These are phyloP conservation scores for Eucalyptus fibrosa DNA, from an alignment of 345 rosid genomes.

Conservation along the genomic window DNA sequence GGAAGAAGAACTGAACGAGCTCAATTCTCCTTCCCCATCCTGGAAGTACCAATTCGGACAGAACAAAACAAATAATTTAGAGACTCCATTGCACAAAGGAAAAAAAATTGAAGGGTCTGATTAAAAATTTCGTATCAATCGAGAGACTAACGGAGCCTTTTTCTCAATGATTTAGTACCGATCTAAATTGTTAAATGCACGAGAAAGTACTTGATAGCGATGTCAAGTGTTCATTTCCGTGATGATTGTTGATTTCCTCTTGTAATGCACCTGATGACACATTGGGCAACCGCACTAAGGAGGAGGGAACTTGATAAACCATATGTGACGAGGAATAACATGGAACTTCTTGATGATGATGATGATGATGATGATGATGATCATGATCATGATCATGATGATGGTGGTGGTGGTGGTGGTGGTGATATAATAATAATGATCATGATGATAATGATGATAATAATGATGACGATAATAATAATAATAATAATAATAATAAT, in stretches of 20 bases:
- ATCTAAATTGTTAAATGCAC: not conserved
- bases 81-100: not conserved
- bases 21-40: not conserved
- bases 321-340: not conserved
- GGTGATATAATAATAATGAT: too few species aligned
- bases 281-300: not conserved
- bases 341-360: too few species aligned
- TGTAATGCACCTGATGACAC: not conserved
- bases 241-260: not conserved
- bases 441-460: too few species aligned
- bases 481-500: rapidly evolving
- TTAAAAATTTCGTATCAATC: not conserved
- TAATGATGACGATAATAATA: rapidly evolving
- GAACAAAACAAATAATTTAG: not conserved
- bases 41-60: not conserved
- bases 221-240: not conserved
- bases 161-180: not conserved
- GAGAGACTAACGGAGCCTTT: not conserved
- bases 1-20: not conserved
- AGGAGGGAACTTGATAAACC: not conserved
- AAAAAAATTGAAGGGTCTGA: not conserved
- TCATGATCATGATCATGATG: rapidly evolving
- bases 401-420: too few species aligned
- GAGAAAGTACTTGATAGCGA: not conserved
- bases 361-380: rapidly evolving